Percentiles rank a stretch among this genome's conserved stretches.
Evolutionary conservation across 192 early-diverging fungal species (phyloP).

Genomic region (Pilaira anomala): DNA sequence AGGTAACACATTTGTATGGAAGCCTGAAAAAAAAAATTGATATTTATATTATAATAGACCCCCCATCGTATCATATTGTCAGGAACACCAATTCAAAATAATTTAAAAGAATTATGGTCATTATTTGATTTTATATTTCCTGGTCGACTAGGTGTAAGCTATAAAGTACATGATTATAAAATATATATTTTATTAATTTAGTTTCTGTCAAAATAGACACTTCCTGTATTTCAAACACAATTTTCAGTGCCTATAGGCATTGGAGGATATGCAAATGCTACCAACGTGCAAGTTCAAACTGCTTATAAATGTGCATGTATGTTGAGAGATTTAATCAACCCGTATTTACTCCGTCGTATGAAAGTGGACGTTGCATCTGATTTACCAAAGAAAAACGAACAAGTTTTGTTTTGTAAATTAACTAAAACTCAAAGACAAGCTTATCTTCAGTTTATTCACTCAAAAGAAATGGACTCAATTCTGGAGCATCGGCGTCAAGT

Average conservation of each 20-base stretch:
- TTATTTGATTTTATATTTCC: conserved; percentile 81
- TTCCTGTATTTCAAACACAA: conserved; percentile 83
- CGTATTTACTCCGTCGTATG: conserved; percentile 87
- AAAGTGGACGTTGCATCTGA: conserved; percentile 91
- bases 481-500: conserved; percentile 78
- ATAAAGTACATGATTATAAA: too few species aligned
- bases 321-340: conserved; percentile 87
- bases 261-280: conserved; percentile 92
- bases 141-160: conserved; percentile 62
- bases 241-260: conserved; percentile 90
- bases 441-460: conserved; percentile 72
- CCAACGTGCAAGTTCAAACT: conserved; percentile 85
- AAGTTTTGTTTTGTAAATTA: conserved; percentile 89
- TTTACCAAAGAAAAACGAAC: conserved; percentile 88
- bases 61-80: conserved; percentile 72
- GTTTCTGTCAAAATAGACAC: conserved; percentile 43
- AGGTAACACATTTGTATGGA: conserved; percentile 20
- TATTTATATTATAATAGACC: conserved; percentile 37
- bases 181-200: conserved; percentile 28
- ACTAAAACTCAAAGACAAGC: conserved; percentile 67
- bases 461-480: conserved; percentile 72
- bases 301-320: conserved; percentile 91
- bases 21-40: background rate
- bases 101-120: conserved; percentile 77
- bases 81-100: conserved; percentile 83